These are phyloP conservation scores for Epichloe amarillans DNA, from an alignment of 2,329 filamentous ascomycete species.

Conservation along the genomic window DNA sequence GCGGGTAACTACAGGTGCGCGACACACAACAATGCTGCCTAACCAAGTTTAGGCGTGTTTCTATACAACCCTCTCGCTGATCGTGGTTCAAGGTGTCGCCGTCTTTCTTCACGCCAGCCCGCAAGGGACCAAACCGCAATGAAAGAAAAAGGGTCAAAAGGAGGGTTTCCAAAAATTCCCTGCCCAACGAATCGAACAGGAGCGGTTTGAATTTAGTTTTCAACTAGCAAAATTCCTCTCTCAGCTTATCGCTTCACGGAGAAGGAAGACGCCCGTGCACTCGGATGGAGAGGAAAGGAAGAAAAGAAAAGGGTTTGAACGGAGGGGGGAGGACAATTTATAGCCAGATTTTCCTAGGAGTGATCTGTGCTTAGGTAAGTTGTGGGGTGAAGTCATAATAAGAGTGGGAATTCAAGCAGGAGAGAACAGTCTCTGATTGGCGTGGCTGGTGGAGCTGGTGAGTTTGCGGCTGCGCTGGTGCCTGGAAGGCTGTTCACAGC, in stretches of 20 bases:
- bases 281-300: slow-evolving; percentile 38
- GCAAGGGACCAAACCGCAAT: slow-evolving; percentile 21
- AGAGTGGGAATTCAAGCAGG: not conserved
- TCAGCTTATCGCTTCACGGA: slow-evolving; percentile 52
- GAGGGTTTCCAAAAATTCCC: slow-evolving; percentile 58
- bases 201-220: slow-evolving; percentile 69
- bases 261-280: slow-evolving; percentile 55
- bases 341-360: slow-evolving; percentile 10
- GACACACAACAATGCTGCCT: not conserved
- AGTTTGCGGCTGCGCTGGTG: not conserved
- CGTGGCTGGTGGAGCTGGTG: not conserved
- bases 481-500: not conserved
- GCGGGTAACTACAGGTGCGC: not conserved
- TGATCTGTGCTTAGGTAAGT: slow-evolving; percentile 6
- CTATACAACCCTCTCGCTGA: not conserved
- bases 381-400: not conserved
- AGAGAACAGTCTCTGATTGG: not conserved
- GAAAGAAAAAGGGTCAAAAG: slow-evolving; percentile 24
- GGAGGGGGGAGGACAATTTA: slow-evolving; percentile 17
- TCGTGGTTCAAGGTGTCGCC: not conserved
- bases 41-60: no score
- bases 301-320: slow-evolving; percentile 21
- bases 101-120: slow-evolving; percentile 28
- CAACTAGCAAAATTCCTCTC: slow-evolving; percentile 83
- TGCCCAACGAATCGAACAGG: slow-evolving; percentile 50